A percentile compares a stretch with the other conserved stretches of the same genome.
Evolutionary conservation across 164 flowering plant species (phyloP).

Genomic region (Paratinospora sagittata): DNA sequence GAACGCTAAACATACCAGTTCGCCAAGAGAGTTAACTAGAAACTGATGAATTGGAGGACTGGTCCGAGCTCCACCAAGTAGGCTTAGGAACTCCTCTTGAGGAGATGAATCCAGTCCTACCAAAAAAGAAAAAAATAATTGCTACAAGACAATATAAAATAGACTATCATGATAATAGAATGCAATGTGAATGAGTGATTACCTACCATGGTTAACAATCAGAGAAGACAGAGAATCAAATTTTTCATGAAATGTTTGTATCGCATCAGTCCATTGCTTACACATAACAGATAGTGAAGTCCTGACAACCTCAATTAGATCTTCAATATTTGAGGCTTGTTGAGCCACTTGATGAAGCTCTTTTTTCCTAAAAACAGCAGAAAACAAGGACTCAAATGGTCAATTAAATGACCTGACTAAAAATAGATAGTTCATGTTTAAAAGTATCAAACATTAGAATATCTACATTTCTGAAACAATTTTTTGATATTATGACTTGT

Average conservation of each 20-base stretch:
- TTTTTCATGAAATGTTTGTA: constrained; percentile 78
- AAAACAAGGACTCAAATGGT: not conserved
- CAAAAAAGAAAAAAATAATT: constrained; percentile 6
- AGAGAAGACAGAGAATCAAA: constrained; percentile 59
- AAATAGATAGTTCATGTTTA: not conserved
- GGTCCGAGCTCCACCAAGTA: constrained; percentile 85
- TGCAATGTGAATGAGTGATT: not conserved
- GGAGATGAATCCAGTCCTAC: constrained; percentile 82
- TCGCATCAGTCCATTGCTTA: constrained; percentile 92
- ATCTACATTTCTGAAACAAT: no score
- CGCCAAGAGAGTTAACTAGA: constrained; percentile 85
- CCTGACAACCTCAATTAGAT: constrained; percentile 71
- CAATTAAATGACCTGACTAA: not conserved
- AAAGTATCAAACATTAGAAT: no score
- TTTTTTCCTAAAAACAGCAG: constrained; percentile 54
- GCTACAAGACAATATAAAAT: not conserved
- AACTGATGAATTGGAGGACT: constrained; percentile 93
- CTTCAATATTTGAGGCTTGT: constrained; percentile 90
- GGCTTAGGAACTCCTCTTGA: constrained; percentile 89
- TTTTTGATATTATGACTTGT: no score
- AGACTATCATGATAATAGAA: not conserved
- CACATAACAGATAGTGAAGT: constrained; percentile 74
- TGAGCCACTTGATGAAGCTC: constrained; percentile 95
- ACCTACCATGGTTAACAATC: constrained; percentile 79
- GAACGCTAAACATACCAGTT: constrained; percentile 51